Evolutionary conservation across 2,329 filamentous ascomycete genomes (phyloP).

Genomic region (Ascochyta pisi): DNA sequence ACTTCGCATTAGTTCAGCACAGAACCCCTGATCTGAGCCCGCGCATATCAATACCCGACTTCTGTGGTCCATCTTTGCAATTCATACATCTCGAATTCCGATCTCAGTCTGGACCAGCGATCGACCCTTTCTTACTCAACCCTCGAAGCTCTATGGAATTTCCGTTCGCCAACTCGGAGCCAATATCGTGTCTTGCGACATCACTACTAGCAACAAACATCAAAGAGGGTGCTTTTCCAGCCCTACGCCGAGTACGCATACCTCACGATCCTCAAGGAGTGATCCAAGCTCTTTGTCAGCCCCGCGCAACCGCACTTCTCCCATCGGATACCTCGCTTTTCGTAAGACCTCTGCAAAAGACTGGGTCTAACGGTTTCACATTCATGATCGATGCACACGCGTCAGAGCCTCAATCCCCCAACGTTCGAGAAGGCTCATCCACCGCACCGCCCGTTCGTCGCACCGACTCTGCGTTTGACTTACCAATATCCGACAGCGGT

Average conservation of each 20-base stretch:
- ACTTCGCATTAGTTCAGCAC: constrained; percentile 62
- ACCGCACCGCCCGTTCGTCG: constrained; percentile 13
- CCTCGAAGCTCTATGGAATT: constrained; percentile 16
- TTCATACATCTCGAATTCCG: constrained; percentile 67
- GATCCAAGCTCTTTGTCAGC: constrained; percentile 73
- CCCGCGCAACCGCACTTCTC: constrained; percentile 62
- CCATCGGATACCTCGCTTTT: constrained; percentile 43
- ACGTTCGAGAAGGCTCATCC: neutral
- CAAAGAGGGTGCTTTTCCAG: constrained; percentile 66
- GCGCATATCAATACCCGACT: constrained; percentile 53
- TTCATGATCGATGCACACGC: constrained; percentile 3
- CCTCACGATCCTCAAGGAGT: constrained; percentile 73
- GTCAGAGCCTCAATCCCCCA: neutral
- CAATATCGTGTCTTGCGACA: constrained; percentile 62
- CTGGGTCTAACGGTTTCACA: neutral
- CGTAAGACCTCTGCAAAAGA: constrained; percentile 14
- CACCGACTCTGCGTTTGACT: constrained; percentile 31
- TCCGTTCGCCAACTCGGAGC: constrained; percentile 39
- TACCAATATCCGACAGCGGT: constrained; percentile 13
- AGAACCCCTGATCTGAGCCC: constrained; percentile 55
- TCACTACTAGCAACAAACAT: constrained; percentile 71
- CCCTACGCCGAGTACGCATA: constrained; percentile 64
- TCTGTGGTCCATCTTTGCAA: constrained; percentile 58
- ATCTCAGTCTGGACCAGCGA: constrained; percentile 33
- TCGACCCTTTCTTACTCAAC: constrained; percentile 14